Conservation (phyloP, 176 grass and related monocot species). For the Guadua angustifolia region DNA sequence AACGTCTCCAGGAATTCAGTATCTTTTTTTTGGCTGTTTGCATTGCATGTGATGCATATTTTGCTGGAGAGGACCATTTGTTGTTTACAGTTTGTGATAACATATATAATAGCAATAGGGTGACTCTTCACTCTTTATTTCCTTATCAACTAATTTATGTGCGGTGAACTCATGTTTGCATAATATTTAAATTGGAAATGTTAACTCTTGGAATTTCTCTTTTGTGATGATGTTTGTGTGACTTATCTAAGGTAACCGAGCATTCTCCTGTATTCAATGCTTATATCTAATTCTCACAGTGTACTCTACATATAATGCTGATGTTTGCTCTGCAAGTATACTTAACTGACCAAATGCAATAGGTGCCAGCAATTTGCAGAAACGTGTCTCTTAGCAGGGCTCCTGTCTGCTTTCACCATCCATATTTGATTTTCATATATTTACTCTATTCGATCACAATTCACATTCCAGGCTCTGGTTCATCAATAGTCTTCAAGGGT, state of each 20-base stretch:
- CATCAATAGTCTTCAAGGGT: not conserved
- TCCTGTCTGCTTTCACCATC: not conserved
- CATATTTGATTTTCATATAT: not conserved
- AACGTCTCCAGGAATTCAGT: conserved; percentile 43
- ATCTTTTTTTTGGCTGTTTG: conserved; percentile 36
- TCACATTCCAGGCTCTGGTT: conserved; percentile 34
- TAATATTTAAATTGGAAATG: not conserved
- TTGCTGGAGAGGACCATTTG: conserved; percentile 55
- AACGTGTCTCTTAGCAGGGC: not conserved
- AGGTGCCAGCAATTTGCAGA: not conserved
- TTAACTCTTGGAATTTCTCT: not conserved
- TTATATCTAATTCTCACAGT: not conserved
- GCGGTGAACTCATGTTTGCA: not conserved
- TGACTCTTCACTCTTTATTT: conserved; percentile 34
- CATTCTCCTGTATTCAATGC: not conserved
- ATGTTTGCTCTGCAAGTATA: not conserved
- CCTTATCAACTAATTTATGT: conserved; percentile 11
- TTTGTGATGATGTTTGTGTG: conserved; percentile 20
- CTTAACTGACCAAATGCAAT: not conserved
- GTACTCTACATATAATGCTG: not conserved
- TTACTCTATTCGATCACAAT: not conserved
- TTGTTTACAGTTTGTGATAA: conserved; percentile 52
- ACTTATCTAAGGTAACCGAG: not conserved
- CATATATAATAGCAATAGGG: conserved; percentile 56
- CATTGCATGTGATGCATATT: conserved; percentile 58